phyloP scores from a whole-genome alignment of 306 rosid species.

The Begonia fuchsioides region DNA sequence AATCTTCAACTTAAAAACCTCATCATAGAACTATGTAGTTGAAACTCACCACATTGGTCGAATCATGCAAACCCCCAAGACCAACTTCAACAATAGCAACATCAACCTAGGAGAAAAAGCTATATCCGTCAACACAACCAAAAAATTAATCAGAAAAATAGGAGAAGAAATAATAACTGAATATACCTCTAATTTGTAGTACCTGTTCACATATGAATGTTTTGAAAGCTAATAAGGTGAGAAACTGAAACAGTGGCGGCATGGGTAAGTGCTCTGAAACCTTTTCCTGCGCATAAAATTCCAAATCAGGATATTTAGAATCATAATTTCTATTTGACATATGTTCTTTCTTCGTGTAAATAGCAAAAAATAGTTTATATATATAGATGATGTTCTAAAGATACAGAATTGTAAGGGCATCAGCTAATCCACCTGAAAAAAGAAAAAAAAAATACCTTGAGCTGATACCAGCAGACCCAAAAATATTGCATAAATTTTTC shows the following conservation, averaged over 20 bases:
- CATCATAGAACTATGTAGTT: constrained; percentile 7
- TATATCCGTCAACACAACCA: constrained; percentile 3
- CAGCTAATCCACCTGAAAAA: constrained; percentile 4
- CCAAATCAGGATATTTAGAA: constrained; percentile 14
- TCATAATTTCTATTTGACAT: constrained; percentile 2
- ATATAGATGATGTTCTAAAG: not conserved
- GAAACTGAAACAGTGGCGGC: constrained; percentile 72
- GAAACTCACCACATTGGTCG: constrained; percentile 61
- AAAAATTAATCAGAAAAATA: not conserved
- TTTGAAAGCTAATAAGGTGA: constrained; percentile 58
- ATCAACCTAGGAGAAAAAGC: constrained; percentile 38
- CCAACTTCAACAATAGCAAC: constrained; percentile 68
- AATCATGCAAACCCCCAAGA: constrained; percentile 54
- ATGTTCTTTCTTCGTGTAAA: too few species aligned
- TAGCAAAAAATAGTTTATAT: too few species aligned
- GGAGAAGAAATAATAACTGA: not conserved
- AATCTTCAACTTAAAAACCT: not conserved
- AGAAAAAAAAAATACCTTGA: constrained; percentile 32
- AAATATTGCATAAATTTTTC: constrained; percentile 42
- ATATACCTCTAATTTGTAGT: not conserved
- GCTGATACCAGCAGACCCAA: constrained; percentile 55
- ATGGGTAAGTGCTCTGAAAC: constrained; percentile 47
- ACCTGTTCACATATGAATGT: constrained; percentile 58
- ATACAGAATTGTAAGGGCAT: not conserved
- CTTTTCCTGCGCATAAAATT: constrained; percentile 39